Evolutionary conservation across 768 basidiomycete genomes (phyloP).

Genomic region (Dendrothele bispora): DNA sequence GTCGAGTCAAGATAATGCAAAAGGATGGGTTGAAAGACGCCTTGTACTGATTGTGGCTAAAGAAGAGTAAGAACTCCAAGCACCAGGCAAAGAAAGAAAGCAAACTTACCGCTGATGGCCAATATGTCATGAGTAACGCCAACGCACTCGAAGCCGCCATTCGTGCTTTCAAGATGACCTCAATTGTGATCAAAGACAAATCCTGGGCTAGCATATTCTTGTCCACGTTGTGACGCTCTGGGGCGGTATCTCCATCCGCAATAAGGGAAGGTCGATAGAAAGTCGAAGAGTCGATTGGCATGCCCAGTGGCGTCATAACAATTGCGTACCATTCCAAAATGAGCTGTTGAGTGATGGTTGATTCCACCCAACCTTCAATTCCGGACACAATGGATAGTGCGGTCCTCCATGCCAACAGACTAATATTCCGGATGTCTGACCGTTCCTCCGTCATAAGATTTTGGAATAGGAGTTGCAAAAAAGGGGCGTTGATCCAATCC

Average conservation of each 20-base stretch:
- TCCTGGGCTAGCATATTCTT: conserved; percentile 95
- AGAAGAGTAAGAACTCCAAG: conserved; percentile 1
- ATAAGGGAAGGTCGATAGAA: conserved; percentile 68
- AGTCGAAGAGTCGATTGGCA: conserved; percentile 63
- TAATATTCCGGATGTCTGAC: conserved; percentile 74
- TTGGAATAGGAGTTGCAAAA: conserved; percentile 87
- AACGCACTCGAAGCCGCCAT: conserved; percentile 78
- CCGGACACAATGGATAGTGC: conserved; percentile 58
- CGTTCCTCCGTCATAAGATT: conserved; percentile 94
- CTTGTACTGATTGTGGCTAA: conserved; percentile 45
- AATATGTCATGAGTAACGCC: conserved; percentile 64
- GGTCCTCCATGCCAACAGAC: conserved; percentile 71
- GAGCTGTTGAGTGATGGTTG: conserved; percentile 54
- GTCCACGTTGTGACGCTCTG: conserved; percentile 90
- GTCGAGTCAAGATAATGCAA: conserved; percentile 80
- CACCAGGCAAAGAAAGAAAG: not conserved
- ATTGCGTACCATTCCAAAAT: conserved; percentile 84
- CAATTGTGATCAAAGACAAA: conserved; percentile 73
- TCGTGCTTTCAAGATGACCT: conserved; percentile 77
- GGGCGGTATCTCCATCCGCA: conserved; percentile 42
- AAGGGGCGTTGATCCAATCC: conserved; percentile 78
- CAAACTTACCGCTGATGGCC: conserved; percentile 59
- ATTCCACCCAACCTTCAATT: conserved; percentile 49
- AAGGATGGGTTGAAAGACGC: conserved; percentile 75
- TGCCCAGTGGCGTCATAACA: conserved; percentile 87